These are phyloP conservation scores for Lentinula sp. DNA, from an alignment of 768 basidiomycete species.

Conservation along the genomic window DNA sequence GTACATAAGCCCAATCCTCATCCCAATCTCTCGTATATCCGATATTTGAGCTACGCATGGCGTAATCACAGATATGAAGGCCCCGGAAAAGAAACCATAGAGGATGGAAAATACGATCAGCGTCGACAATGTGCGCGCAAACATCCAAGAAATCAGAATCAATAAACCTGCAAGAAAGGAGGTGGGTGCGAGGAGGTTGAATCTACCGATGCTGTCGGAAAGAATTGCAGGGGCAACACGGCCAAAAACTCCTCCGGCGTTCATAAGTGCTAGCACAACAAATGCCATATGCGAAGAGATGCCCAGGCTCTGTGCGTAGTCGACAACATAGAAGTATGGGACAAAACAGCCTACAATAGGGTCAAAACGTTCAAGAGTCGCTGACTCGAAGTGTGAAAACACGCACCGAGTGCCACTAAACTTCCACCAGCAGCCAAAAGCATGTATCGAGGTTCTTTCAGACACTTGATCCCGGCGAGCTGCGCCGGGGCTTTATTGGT, in stretches of 20 bases:
- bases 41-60: constrained; percentile 68
- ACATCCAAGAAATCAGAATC: constrained; percentile 54
- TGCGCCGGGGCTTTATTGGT: constrained; percentile 6
- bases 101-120: constrained; percentile 36
- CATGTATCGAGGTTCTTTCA: constrained; percentile 42
- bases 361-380: not conserved
- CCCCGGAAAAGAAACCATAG: constrained; percentile 64
- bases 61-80: constrained; percentile 61
- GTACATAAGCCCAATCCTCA: constrained; percentile 60
- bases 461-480: not conserved
- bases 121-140: constrained; percentile 29
- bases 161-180: constrained; percentile 59
- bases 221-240: constrained; percentile 58
- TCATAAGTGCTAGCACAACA: constrained; percentile 60
- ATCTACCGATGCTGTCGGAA: constrained; percentile 60
- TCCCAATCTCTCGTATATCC: constrained; percentile 50
- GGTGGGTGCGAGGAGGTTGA: constrained; percentile 60
- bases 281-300: constrained; percentile 36
- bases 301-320: constrained; percentile 40
- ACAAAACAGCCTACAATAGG: constrained; percentile 53
- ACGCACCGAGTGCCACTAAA: constrained; percentile 56
- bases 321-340: constrained; percentile 66
- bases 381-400: not conserved
- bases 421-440: constrained; percentile 49
- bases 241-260: constrained; percentile 61